A percentile compares a stretch with the other conserved stretches of the same genome.
phyloP scores from a whole-genome alignment of 2,329 filamentous ascomycete genomes.

The Delphinella strobiligena region DNA sequence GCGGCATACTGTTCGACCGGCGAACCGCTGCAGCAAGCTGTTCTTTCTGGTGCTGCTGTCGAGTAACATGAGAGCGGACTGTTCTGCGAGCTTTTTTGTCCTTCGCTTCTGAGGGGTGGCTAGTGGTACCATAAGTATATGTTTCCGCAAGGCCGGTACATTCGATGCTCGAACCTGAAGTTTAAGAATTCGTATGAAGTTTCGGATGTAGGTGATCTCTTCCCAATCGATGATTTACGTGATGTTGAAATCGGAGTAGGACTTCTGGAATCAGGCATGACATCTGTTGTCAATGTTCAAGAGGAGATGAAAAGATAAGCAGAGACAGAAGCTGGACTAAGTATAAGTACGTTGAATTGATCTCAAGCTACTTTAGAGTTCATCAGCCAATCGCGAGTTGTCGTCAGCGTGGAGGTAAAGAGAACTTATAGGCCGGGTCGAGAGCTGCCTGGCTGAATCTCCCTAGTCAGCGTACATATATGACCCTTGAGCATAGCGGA shows the following conservation, averaged over 20 bases:
- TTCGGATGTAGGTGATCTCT: neutral
- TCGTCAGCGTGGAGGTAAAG: no score
- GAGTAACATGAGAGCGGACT: slow-evolving; percentile 24
- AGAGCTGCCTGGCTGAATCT: neutral
- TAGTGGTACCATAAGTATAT: no score
- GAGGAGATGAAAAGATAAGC: neutral
- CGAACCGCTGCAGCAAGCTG: slow-evolving; percentile 13
- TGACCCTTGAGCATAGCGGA: neutral
- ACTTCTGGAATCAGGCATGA: neutral
- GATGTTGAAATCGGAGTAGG: neutral
- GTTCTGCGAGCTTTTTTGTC: slow-evolving; percentile 17
- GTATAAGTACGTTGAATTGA: neutral
- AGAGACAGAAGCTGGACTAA: neutral
- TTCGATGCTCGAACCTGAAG: neutral
- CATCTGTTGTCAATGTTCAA: neutral
- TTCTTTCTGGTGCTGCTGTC: slow-evolving; percentile 18
- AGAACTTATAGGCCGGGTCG: no score
- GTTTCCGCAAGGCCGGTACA: neutral
- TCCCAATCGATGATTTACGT: neutral
- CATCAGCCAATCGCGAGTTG: no score
- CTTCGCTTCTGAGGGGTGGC: slow-evolving; percentile 23
- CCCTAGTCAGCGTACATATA: neutral
- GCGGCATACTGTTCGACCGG: slow-evolving; percentile 9
- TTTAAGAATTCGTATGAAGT: neutral
- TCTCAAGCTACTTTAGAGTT: neutral